A percentile compares a stretch with the other conserved stretches of the same genome.
These are phyloP conservation scores for Lepraria neglecta DNA, from an alignment of 495 filamentous ascomycete genomes.

Conservation along the genomic window DNA sequence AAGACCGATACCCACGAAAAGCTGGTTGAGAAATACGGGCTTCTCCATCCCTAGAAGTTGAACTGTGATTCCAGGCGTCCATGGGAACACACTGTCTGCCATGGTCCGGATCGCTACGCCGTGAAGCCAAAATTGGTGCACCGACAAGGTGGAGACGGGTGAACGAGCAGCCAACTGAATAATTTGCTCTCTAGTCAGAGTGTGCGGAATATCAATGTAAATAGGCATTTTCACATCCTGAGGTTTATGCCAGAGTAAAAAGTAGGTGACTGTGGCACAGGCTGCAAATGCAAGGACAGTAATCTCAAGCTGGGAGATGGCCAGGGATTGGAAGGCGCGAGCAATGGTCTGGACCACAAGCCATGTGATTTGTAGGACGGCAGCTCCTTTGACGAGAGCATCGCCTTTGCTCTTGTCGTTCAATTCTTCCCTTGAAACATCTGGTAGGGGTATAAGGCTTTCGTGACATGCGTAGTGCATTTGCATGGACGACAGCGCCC, in stretches of 20 bases:
- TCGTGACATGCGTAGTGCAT: slow-evolving; percentile 15
- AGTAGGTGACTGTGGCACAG: slow-evolving; percentile 18
- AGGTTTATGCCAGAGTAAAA: slow-evolving; percentile 19
- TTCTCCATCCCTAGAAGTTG: not conserved
- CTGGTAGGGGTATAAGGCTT: slow-evolving; percentile 10
- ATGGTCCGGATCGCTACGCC: slow-evolving; percentile 15
- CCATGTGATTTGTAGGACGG: slow-evolving; percentile 30
- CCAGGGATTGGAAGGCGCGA: slow-evolving; percentile 17
- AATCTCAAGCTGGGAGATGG: slow-evolving; percentile 16
- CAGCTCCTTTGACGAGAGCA: slow-evolving; percentile 28
- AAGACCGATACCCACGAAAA: slow-evolving; percentile 11
- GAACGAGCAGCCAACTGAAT: slow-evolving; percentile 9
- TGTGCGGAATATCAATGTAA: slow-evolving; percentile 13
- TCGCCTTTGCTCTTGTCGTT: slow-evolving; percentile 26
- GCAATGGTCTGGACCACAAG: slow-evolving; percentile 29
- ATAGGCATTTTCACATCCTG: slow-evolving; percentile 19
- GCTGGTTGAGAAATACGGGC: slow-evolving; percentile 5
- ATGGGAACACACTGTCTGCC: slow-evolving; percentile 17
- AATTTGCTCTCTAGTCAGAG: slow-evolving; percentile 11
- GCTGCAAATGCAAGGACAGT: slow-evolving; percentile 28
- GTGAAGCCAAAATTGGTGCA: slow-evolving; percentile 18
- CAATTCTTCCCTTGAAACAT: slow-evolving; percentile 3
- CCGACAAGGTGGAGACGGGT: slow-evolving; percentile 12
- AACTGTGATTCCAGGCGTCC: slow-evolving; percentile 12
- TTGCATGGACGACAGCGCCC: slow-evolving; percentile 13